These are phyloP conservation scores for Asterochloris sp. DNA, from an alignment of 139 green algal genomes.

Conservation along the genomic window DNA sequence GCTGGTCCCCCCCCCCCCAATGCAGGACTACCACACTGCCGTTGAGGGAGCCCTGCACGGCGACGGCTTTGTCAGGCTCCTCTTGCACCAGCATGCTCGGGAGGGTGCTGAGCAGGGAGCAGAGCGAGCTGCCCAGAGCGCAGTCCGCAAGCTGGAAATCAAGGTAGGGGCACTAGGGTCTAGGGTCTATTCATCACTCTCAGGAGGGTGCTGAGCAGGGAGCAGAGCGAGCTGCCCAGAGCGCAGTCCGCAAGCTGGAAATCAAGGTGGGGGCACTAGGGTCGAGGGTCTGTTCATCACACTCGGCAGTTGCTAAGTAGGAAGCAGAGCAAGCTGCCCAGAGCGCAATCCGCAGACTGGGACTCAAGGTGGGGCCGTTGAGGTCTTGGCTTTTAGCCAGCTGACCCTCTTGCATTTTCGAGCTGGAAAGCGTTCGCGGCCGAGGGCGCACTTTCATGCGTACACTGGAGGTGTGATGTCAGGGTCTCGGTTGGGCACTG, in stretches of 20 bases:
- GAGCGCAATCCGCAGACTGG: conserved; percentile 49
- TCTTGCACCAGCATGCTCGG: conserved; percentile 30
- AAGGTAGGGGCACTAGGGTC: conserved; percentile 25
- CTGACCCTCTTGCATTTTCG: too few relatives aligned
- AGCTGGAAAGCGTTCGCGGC: too few relatives aligned
- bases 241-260: conserved; percentile 51
- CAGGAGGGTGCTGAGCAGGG: conserved; percentile 17
- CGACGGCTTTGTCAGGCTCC: conserved; percentile 30
- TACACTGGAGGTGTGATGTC: too few relatives aligned
- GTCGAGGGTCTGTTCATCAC: background rate
- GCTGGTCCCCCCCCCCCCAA: too few relatives aligned
- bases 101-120: conserved; percentile 16
- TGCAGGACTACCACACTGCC: conserved; percentile 65
- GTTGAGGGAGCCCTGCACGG: conserved; percentile 30
- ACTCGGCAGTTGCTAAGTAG: conserved; percentile 15
- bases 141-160: conserved; percentile 45
- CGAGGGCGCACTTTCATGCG: too few relatives aligned
- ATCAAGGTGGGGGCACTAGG: conserved; percentile 26
- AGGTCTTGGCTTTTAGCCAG: too few relatives aligned
- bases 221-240: conserved; percentile 38
- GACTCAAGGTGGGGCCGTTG: conserved; percentile 31
- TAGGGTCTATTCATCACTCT: background rate
- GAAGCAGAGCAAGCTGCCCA: conserved; percentile 37
- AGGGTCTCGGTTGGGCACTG: too few relatives aligned
- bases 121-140: conserved; percentile 45